Percentiles rank a stretch among this genome's conserved stretches.
phyloP scores from a whole-genome alignment of 2,329 filamentous ascomycete genomes.

The Hymenoscyphus infarciens region DNA sequence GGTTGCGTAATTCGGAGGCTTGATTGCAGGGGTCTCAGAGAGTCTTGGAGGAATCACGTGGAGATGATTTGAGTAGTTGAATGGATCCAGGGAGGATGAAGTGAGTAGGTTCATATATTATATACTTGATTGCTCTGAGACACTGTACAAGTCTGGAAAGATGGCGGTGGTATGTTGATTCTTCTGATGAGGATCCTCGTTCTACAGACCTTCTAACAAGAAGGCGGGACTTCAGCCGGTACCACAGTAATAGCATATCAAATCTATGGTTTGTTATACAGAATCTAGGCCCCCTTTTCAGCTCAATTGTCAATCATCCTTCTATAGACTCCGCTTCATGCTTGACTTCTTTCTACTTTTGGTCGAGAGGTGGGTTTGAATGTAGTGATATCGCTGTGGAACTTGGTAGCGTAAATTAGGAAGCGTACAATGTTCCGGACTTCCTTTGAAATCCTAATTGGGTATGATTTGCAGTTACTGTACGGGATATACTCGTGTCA shows the following conservation, averaged over 20 bases:
- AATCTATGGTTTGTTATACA: constrained; percentile 12
- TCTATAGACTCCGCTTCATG: background rate
- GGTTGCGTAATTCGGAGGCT: constrained; percentile 10
- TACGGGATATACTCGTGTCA: constrained; percentile 28
- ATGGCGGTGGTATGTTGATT: background rate
- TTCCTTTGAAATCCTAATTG: background rate
- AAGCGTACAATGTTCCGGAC: background rate
- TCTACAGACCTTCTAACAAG: constrained; percentile 15
- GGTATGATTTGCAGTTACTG: constrained; percentile 6
- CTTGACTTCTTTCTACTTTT: background rate
- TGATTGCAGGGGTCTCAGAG: constrained; percentile 8
- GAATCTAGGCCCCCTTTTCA: constrained; percentile 12
- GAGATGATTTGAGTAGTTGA: constrained; percentile 3
- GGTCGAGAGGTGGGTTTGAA: background rate
- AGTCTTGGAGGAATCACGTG: constrained; percentile 7
- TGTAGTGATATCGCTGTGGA: background rate
- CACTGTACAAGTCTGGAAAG: background rate
- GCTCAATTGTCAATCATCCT: background rate
- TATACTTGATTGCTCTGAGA: background rate
- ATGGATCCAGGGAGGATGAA: background rate
- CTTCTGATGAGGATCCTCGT: background rate
- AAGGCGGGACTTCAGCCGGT: constrained; percentile 6
- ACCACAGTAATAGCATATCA: constrained; percentile 6
- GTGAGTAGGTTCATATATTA: background rate
- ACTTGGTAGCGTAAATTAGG: background rate